Base-by-base conservation (phyloP, 169 alveolate genomes). In the Eimeria acervulina region DNA sequence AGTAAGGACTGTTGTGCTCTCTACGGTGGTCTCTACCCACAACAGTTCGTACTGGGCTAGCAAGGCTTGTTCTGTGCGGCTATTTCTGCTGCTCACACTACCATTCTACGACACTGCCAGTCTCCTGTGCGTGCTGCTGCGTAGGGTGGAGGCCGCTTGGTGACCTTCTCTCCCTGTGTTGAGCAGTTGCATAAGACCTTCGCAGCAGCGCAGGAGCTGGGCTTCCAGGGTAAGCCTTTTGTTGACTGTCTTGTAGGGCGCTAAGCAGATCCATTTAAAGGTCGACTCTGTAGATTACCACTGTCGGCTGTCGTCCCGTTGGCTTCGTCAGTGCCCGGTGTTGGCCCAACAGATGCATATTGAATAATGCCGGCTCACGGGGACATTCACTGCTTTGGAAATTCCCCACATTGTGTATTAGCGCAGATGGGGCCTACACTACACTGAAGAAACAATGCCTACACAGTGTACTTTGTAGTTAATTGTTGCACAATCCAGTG, bases 121-220 rank as follows among this genome's bases (percentile, higher is more conserved):
- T 23, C 13, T 12, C 40, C 15, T 47, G 55, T 38, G 78, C 80
- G 83, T 42, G 55, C 28, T 80, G 63, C 31, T 78, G 38, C 38
- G 44, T 85, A 95, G 97, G 91, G 87, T 33, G 94, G 98, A 15
- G 97, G 98, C 93, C 97, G 97, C 76, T 92, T 98, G 94, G 99
- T 97, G 36, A 97, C 96, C 91, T 98, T 98, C 88, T 97, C 98
- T 0, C 99, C 99, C 23, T 98, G 99, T 95, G 96, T 98, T 61
- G 99, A 98, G 74, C 99, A 98, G 96, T 97, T 98, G 68, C 97
- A 97, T 85, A 97, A 97, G 91, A 84, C 93, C 28, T 68, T 84
- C 40, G 80, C 51, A 26, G 93, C 80, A 31, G 93, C 93, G 76
- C 93, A 84, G 80, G 93, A 84, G 61, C 93, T 52, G 38, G 93